Conservation (phyloP, 2,329 filamentous ascomycete genomes). For the Clonostachys rhizophaga region DNA sequence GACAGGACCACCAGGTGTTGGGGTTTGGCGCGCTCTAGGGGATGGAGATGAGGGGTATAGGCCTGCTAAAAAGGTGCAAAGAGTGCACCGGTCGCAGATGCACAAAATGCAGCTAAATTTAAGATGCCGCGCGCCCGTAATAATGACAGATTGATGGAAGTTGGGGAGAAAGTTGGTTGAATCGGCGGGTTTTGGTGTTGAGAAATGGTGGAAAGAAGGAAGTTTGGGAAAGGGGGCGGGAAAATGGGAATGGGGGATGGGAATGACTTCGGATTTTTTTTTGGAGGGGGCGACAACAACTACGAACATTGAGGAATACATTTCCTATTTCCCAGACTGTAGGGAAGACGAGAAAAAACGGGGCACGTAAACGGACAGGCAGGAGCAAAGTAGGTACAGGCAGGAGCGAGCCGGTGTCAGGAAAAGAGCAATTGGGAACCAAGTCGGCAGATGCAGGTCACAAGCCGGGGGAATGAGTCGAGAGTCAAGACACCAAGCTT, state of each 20-base stretch:
- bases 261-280: slow-evolving; percentile 47
- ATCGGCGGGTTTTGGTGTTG: slow-evolving; percentile 11
- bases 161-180: slow-evolving; percentile 14
- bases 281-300: slow-evolving; percentile 8
- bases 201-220: slow-evolving; percentile 26
- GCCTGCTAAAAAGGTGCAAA: slow-evolving; percentile 7
- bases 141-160: slow-evolving; percentile 33
- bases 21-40: slow-evolving; percentile 6
- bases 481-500: too few relatives aligned
- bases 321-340: slow-evolving; percentile 37
- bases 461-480: too few relatives aligned
- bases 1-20: too few relatives aligned
- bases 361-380: slow-evolving; percentile 16
- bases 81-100: slow-evolving; percentile 18
- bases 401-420: background rate
- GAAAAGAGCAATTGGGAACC: background rate
- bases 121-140: slow-evolving; percentile 24
- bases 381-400: background rate
- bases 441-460: background rate
- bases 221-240: slow-evolving; percentile 12
- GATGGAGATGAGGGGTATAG: background rate
- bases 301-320: slow-evolving; percentile 22
- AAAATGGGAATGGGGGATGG: slow-evolving; percentile 19
- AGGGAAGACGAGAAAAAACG: slow-evolving; percentile 38
- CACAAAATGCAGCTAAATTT: slow-evolving; percentile 27